These are phyloP conservation scores for Camellia sinensis DNA, from an alignment of 148 eudicot species.

Conservation along the genomic window DNA sequence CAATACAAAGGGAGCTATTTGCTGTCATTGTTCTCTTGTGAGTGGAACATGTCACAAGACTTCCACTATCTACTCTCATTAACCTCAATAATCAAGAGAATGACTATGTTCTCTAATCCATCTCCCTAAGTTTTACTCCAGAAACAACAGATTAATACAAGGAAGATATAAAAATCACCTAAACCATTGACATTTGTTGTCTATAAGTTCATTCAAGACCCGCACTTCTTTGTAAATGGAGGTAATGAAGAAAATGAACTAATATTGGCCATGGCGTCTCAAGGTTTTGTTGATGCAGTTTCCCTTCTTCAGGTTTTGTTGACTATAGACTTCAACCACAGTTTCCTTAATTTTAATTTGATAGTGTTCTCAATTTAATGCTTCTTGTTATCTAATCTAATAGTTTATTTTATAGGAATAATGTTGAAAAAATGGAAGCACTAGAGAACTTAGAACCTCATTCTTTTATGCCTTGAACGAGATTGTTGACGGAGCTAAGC, in stretches of 20 bases:
- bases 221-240: conserved; percentile 91
- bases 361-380: background rate
- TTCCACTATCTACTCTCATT: too few species aligned
- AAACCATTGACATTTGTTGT: too few species aligned
- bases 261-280: conserved; percentile 73
- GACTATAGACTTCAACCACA: background rate
- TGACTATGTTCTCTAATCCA: too few species aligned
- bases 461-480: conserved; percentile 85
- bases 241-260: conserved; percentile 94
- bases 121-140: too few species aligned
- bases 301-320: conserved; percentile 65
- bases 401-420: conserved; percentile 40
- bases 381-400: background rate
- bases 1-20: too few species aligned
- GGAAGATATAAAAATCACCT: too few species aligned
- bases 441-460: conserved; percentile 83
- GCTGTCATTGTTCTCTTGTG: too few species aligned
- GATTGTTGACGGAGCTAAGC: conserved; percentile 85
- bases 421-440: conserved; percentile 77
- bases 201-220: conserved; percentile 85
- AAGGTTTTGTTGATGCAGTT: conserved; percentile 88
- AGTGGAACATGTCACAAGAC: too few species aligned
- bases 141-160: too few species aligned
- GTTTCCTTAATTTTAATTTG: background rate
- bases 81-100: too few species aligned